phyloP scores from a whole-genome alignment of 108 stramenopile species.

The Cyclotella sp. region DNA sequence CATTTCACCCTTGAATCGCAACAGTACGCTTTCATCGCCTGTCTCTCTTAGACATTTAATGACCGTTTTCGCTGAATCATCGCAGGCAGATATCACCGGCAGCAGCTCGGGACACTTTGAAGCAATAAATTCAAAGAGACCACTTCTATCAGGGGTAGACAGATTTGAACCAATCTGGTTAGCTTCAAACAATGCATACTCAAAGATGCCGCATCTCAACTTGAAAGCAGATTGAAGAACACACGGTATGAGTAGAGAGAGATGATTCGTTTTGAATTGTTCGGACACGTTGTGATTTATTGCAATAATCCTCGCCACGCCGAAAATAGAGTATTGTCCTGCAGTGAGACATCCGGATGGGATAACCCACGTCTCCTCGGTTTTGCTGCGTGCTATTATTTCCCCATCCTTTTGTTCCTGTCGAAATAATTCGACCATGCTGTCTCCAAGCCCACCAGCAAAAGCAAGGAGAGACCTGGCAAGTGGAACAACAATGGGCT shows the following conservation, averaged over 20 bases:
- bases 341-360: conserved; percentile 40
- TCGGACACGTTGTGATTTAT: conserved; percentile 22
- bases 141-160: conserved; percentile 31
- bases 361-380: conserved; percentile 28
- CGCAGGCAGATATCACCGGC: conserved; percentile 35
- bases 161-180: conserved; percentile 19
- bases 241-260: conserved; percentile 42
- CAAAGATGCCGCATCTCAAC: conserved; percentile 36
- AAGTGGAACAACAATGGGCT: conserved; percentile 41
- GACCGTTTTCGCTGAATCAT: conserved; percentile 46
- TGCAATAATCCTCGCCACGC: conserved; percentile 35
- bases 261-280: conserved; percentile 20
- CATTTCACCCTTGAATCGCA: conserved; percentile 52
- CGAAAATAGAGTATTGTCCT: conserved; percentile 31
- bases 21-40: conserved; percentile 39
- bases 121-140: conserved; percentile 25
- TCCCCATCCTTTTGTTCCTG: conserved; percentile 12
- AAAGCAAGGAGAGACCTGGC: conserved; percentile 41
- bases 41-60: conserved; percentile 21
- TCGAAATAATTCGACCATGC: conserved; percentile 23
- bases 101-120: conserved; percentile 19
- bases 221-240: conserved; percentile 50
- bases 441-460: conserved; percentile 40
- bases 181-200: conserved; percentile 32
- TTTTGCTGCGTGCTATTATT: conserved; percentile 13